Base-by-base conservation (phyloP, 768 basidiomycete species). In the Rhizopogon vesiculosus region DNA sequence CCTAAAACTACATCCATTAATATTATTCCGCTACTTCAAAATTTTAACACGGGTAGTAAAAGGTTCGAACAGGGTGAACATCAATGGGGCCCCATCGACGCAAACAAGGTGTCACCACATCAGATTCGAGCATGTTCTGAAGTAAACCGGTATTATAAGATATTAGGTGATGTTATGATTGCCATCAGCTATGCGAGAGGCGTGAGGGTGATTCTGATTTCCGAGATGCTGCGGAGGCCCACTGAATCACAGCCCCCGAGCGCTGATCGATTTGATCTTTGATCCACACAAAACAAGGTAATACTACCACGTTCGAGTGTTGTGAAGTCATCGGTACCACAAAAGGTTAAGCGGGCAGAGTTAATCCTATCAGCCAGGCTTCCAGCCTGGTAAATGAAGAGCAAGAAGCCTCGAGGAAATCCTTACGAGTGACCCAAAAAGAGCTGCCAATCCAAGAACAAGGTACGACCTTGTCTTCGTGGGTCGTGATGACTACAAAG, bases 401-500 rank as follows among this genome's bases (percentile, higher is more conserved):
- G 42, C 53, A 59, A 56, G 59, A 59, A 49, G 45, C 31, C 31
- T 43, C 40, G 40, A 41, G 16, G 40, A 41, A 5, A 41, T 41
- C 7, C 40, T 49, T 54, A 43, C 19, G 19, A 55, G 42, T 49
- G 49, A 45, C 33, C 25, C 45, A 28, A 18, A 43, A 57, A 43
- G 53, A 50, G 59, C 53, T 15, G 48, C 43, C 59, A 58, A 69
- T 66, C 62, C 61, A 25, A 62, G 67, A 70, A 68, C 67, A 70
- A 59, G 66, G 48, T 33, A 56, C 52, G 35, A 18, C 52, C 50
- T 57, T 45, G 56, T 50, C 18, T 53, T 29, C n/a, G 59, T 58
- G 62, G 50, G 68, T 68, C 19, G 67, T 63, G 64, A 70, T 70
- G 68, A 7, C 59, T 61, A 69, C 66, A 58, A 31, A 57, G 54